Evolutionary conservation across 225 moss, liverwort and hornwort species (phyloP), one percentile per base, ranked within the genome.

Genomic region (Asterella californica): DNA sequence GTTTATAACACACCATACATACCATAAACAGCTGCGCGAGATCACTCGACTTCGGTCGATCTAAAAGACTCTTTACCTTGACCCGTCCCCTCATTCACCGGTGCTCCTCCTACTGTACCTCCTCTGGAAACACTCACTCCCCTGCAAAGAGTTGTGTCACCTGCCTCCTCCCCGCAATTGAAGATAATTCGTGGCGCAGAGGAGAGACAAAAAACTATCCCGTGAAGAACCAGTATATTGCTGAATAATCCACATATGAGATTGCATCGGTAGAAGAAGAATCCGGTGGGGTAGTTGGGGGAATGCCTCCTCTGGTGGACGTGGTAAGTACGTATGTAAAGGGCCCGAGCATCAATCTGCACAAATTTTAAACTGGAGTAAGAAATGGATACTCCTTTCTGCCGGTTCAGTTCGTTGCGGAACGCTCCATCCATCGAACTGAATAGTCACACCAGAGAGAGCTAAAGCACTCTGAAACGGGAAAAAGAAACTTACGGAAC

Each of bases 281-380:
- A 36, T 29, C 22, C 22, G 69, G 19, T 27, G 25, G 4, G 62
- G 22, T 2, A 10, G 19, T 75, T 29, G 53, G 0, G 34, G 69
- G 0, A 25, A 78, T 2, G 33, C 86, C 86, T 61, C 86, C 86
- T 76, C 86, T 81, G 10, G 86, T 86, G 69, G 86, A 83, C 33
- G 55, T 63, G 49, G 65, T 81, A 52, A 81, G 83, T 69, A 86
- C 81, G 65, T 81, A 75, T 46, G 17, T 53, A 72, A 83, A 81
- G 10, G 60, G 25, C 29, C 86, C 86, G 15, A 86, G 22, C 74
- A 25, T 73, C 66, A 27, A 19, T 49, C 85, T 85, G 85, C 72
- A 73, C 61, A 18, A 47, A 80, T 42, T 42, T 3, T 7, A 42
- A 42, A 42, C 27, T n/a, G n/a, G 61, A 25, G n/a, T 61, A 21